Conservation (phyloP, 352 stramenopile genomes). For the Achlya hypogyna region DNA sequence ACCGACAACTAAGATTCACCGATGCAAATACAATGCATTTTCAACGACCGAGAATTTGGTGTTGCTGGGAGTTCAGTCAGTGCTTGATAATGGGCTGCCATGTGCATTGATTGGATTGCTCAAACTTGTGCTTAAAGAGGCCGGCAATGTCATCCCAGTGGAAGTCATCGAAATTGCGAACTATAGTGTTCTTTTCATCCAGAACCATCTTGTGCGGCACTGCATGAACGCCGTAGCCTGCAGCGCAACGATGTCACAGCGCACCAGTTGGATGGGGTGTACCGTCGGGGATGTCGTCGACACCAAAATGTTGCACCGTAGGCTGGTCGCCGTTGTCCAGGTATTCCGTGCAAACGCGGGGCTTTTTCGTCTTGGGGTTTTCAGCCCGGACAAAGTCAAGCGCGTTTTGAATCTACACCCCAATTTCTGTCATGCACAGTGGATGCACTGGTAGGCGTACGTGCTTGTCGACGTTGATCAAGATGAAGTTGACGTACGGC, state of each 20-base stretch:
- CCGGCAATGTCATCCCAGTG: constrained; percentile 51
- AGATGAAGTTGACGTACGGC: constrained; percentile 46
- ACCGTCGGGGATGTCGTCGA: constrained; percentile 36
- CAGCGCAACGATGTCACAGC: background rate
- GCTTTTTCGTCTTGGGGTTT: constrained; percentile 29
- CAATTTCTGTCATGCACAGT: background rate
- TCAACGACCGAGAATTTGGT: too few species aligned
- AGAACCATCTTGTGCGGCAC: constrained; percentile 47
- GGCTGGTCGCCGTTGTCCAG: constrained; percentile 29
- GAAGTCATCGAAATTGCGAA: constrained; percentile 47
- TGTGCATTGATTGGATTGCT: constrained; percentile 1
- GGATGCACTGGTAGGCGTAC: background rate
- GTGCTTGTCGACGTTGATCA: constrained; percentile 58
- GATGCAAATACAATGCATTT: too few species aligned
- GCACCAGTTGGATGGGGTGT: background rate
- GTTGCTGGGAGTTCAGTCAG: too few species aligned
- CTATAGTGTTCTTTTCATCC: constrained; percentile 34
- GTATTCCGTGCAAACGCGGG: constrained; percentile 45
- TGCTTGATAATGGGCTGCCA: background rate
- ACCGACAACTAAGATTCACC: too few species aligned
- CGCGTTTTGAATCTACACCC: constrained; percentile 26
- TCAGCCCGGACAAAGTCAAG: constrained; percentile 38
- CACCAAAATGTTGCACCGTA: constrained; percentile 47
- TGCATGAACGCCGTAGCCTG: constrained; percentile 34
- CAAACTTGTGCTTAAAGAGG: constrained; percentile 30